phyloP scores from a whole-genome alignment of 441 rosid genomes.

The Erodium trifolium region DNA sequence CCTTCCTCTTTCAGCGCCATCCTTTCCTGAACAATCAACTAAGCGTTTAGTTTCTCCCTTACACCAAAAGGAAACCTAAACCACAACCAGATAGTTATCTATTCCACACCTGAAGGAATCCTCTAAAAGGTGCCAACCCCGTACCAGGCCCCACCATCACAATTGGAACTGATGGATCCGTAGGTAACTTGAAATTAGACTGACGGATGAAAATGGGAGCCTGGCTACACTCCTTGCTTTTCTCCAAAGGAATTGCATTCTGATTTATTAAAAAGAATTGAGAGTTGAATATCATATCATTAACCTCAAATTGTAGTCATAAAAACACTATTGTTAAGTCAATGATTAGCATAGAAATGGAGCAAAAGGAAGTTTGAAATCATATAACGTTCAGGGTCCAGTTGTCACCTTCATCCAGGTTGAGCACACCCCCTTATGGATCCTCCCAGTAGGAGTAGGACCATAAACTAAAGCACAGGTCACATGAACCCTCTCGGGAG shows the following conservation, averaged over 20 bases:
- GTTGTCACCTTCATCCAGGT: constrained; percentile 84
- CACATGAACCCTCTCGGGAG: constrained; percentile 62
- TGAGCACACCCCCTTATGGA: constrained; percentile 82
- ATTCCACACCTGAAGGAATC: constrained; percentile 46
- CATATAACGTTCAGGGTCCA: background rate
- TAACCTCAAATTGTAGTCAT: background rate
- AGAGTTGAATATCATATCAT: background rate
- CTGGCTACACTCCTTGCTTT: constrained; percentile 42
- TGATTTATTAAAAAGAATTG: constrained; percentile 20
- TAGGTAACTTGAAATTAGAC: constrained; percentile 54
- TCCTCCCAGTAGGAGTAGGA: constrained; percentile 76
- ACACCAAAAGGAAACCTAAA: background rate
- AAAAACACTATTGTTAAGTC: background rate
- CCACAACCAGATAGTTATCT: background rate
- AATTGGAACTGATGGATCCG: constrained; percentile 43
- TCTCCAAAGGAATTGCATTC: constrained; percentile 63
- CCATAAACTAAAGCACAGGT: constrained; percentile 79
- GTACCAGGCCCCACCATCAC: constrained; percentile 71
- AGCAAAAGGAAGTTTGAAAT: background rate
- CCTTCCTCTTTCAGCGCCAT: constrained; percentile 47
- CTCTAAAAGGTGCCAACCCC: constrained; percentile 68
- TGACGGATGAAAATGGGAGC: constrained; percentile 53
- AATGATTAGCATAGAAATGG: background rate
- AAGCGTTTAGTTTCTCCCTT: background rate
- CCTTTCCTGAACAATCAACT: constrained; percentile 43